Percentiles rank a stretch among this genome's conserved stretches.
phyloP scores from a whole-genome alignment of 2,329 filamentous ascomycete genomes.

The Fusarium cyanostomum region DNA sequence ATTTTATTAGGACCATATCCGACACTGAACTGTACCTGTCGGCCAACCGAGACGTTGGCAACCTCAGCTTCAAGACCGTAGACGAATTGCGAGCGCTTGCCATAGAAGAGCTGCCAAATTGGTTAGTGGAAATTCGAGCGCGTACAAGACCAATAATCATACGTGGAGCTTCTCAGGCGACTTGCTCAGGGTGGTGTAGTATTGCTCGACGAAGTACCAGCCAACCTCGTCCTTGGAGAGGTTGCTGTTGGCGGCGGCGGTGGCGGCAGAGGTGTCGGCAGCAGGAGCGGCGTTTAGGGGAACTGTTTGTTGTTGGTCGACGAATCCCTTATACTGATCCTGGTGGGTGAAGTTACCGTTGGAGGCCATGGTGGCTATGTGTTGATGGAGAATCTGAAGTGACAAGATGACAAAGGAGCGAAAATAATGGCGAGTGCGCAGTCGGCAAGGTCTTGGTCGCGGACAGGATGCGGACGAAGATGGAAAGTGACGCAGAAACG shows the following conservation, averaged over 20 bases:
- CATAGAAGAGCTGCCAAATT: conserved; percentile 80
- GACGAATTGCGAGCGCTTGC: conserved; percentile 94
- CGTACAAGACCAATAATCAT: conserved; percentile 45
- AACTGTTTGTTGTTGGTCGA: conserved; percentile 51
- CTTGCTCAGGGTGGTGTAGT: conserved; percentile 97
- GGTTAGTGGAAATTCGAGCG: conserved; percentile 17
- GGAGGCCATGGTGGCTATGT: conserved; percentile 60
- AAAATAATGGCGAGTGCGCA: conserved; percentile 37
- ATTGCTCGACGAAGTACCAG: conserved; percentile 99
- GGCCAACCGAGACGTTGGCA: conserved; percentile 84
- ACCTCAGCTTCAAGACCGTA: conserved; percentile 92
- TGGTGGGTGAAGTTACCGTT: conserved; percentile 63
- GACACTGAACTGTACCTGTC: conserved; percentile 67
- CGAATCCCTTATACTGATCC: conserved; percentile 53
- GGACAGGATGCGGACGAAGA: conserved; percentile 15
- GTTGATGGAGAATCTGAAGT: conserved; percentile 26
- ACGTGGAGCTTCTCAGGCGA: conserved; percentile 91
- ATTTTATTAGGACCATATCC: neutral
- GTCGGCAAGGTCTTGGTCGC: conserved; percentile 32
- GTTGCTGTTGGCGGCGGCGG: conserved; percentile 54
- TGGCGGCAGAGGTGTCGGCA: conserved; percentile 43
- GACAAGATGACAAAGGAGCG: conserved; percentile 19
- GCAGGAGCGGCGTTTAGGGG: conserved; percentile 48
- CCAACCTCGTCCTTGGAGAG: conserved; percentile 91
- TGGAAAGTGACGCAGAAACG: conserved; percentile 18